Evolutionary conservation across 2,329 filamentous ascomycete genomes (phyloP).

Genomic region (Gaeumannomyces sp.): DNA sequence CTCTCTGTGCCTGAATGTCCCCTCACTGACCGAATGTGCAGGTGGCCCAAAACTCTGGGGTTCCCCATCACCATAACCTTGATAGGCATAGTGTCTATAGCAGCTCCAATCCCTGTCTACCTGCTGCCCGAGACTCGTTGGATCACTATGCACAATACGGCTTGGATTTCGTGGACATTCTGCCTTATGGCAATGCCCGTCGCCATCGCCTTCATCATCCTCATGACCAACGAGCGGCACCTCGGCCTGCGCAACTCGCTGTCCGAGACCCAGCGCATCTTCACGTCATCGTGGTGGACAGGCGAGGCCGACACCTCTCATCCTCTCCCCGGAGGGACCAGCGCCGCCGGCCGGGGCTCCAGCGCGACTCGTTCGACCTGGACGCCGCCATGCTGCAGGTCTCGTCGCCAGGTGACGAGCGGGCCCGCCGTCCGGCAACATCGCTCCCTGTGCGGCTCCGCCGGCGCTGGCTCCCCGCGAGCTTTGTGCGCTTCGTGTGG

Average conservation of each 20-base stretch:
- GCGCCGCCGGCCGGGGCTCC: slow-evolving; percentile 32
- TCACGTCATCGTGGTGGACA: slow-evolving; percentile 61
- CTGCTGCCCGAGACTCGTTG: slow-evolving; percentile 45
- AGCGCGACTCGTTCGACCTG: slow-evolving; percentile 31
- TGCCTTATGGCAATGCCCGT: slow-evolving; percentile 64
- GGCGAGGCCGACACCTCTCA: slow-evolving; percentile 46
- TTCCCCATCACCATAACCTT: slow-evolving; percentile 58
- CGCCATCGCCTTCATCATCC: slow-evolving; percentile 57
- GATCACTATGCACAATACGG: slow-evolving; percentile 56
- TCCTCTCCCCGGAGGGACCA: slow-evolving; percentile 28
- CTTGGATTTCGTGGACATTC: slow-evolving; percentile 65
- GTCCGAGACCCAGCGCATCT: slow-evolving; percentile 62
- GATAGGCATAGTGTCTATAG: slow-evolving; percentile 55
- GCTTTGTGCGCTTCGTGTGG: slow-evolving; percentile 64
- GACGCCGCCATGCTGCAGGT: slow-evolving; percentile 21
- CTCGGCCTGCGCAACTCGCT: slow-evolving; percentile 53
- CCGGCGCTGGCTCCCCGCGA: slow-evolving; percentile 55
- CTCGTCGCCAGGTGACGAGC: neutral
- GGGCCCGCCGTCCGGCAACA: slow-evolving; percentile 17
- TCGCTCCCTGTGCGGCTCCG: slow-evolving; percentile 35
- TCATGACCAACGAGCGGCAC: slow-evolving; percentile 58
- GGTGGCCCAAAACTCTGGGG: slow-evolving; percentile 57
- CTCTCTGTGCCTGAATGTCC: neutral
- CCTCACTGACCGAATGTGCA: slow-evolving; percentile 13
- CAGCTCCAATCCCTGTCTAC: slow-evolving; percentile 55